Evolutionary conservation across 2,329 filamentous ascomycete species (phyloP), one percentile per base, ranked within the genome.

Genomic region (Apiospora koreana): DNA sequence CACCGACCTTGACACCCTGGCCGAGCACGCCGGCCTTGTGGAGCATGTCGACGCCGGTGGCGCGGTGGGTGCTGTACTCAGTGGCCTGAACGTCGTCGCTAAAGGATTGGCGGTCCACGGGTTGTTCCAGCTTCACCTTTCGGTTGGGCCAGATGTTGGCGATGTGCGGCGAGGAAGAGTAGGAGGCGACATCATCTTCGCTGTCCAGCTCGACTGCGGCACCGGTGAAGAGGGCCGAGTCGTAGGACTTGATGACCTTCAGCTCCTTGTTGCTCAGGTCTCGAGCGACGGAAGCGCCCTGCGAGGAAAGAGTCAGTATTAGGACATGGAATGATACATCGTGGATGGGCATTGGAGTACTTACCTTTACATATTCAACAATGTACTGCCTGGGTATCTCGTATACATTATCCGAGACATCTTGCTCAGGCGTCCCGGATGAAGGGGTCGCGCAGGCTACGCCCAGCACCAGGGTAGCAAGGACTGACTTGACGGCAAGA

Each of bases 21-120:
- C 73, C 73, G 28, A 73, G 72, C 18, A 72, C 70, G 2, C 71
- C 73, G 5, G 72, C 67, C 66, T 70, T 69, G 54, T 74, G 73
- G 9, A 74, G 58, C n/a, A 69, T 72, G 28, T 72, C 72, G 2
- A 74, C 71, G 21, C 73, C 72, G n/a, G 64, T 66, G 23, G 64
- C 64, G 4, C 64, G 67, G 35, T 42, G 64, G n/a, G 64, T 43
- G n/a, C 9, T 66, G 64, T 66, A 66, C 38, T 66, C 41, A 38
- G 4, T 14, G 38, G 64, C 64, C 38, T 18, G 38, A 23, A 66
- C 64, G n/a, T 66, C 64, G 10, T 66, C 64, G 23, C 41, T 66
- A n/a, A 66, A 66, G 12, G 41, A 42, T 25, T 66, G 23, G 23
- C 41, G 23, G 23, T 45, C 21, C 14, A 66, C 23, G 21, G 64